Percentiles rank a stretch among this genome's conserved stretches.
Conservation (phyloP, 2,329 filamentous ascomycete genomes). For the Pseudogymnoascus sp. region DNA sequence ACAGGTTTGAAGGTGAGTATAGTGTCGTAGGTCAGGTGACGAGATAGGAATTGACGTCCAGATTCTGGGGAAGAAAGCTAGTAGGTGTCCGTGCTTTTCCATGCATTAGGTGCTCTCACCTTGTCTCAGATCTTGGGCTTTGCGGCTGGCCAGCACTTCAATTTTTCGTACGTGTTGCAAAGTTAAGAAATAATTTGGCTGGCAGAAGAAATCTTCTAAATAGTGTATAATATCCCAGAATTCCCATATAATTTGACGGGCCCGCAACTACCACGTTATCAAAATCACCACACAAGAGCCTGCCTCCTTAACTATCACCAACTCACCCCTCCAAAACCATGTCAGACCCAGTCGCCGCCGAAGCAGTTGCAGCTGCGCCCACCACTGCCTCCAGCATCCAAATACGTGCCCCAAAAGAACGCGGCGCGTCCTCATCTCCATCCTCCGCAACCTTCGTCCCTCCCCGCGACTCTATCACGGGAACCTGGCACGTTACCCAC, state of each 20-base stretch:
- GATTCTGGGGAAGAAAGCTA: constrained; percentile 3
- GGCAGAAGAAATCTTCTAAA: not conserved
- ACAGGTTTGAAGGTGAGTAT: not conserved
- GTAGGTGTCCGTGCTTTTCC: not conserved
- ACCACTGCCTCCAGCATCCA: not conserved
- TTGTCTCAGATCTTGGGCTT: not conserved
- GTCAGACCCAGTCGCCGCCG: not conserved
- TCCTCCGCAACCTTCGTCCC: constrained; percentile 28
- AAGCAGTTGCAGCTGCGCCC: not conserved
- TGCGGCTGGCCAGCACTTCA: not conserved
- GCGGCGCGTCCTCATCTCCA: constrained; percentile 14
- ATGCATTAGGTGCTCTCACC: not conserved
- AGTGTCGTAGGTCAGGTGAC: not conserved
- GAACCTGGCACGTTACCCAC: constrained; percentile 69
- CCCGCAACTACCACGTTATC: not conserved
- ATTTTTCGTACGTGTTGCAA: not conserved
- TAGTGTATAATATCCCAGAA: not conserved
- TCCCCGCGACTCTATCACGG: constrained; percentile 50
- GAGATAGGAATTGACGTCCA: not conserved
- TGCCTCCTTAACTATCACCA: not conserved
- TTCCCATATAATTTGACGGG: not conserved
- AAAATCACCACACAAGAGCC: not conserved
- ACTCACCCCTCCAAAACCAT: not conserved
- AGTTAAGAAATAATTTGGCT: not conserved
- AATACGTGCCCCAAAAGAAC: not conserved